Conservation (phyloP, 371 early-diverging fungal species). For the Lichtheimia ramosa region DNA sequence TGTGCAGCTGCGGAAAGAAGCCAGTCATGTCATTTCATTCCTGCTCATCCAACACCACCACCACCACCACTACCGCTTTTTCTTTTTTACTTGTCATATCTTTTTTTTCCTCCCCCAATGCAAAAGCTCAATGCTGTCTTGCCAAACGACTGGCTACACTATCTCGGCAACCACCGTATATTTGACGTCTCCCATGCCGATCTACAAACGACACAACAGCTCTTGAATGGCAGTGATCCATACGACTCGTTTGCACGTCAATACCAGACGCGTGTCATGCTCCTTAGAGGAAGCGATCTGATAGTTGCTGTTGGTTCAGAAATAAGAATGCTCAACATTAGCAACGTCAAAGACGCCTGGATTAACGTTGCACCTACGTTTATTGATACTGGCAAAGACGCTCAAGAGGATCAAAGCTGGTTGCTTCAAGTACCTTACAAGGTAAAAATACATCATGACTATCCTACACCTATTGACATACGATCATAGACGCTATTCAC, state of each 20-base stretch:
- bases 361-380: conserved; percentile 21
- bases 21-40: no score
- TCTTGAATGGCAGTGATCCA: conserved; percentile 4
- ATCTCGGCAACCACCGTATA: conserved; percentile 14
- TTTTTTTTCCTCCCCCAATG: neutral
- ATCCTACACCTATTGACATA: neutral
- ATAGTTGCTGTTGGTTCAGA: conserved; percentile 36
- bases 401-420: conserved; percentile 18
- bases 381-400: conserved; percentile 5
- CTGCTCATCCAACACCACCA: neutral
- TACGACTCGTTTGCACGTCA: conserved; percentile 10
- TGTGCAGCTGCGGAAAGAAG: no score
- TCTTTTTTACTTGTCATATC: neutral
- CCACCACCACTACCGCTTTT: neutral
- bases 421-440: conserved; percentile 37
- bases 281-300: conserved; percentile 35
- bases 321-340: conserved; percentile 36
- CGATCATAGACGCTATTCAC: conserved; percentile 30
- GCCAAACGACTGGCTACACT: conserved; percentile 20
- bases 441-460: conserved; percentile 16
- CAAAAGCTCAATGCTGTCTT: conserved; percentile 6
- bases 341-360: conserved; percentile 42
- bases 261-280: conserved; percentile 30
- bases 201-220: neutral
- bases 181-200: conserved; percentile 6